Percentiles rank a stretch among this genome's conserved stretches.
Evolutionary conservation across 2,329 filamentous ascomycete species (phyloP).

Genomic region (Botrytis hyacinthi): DNA sequence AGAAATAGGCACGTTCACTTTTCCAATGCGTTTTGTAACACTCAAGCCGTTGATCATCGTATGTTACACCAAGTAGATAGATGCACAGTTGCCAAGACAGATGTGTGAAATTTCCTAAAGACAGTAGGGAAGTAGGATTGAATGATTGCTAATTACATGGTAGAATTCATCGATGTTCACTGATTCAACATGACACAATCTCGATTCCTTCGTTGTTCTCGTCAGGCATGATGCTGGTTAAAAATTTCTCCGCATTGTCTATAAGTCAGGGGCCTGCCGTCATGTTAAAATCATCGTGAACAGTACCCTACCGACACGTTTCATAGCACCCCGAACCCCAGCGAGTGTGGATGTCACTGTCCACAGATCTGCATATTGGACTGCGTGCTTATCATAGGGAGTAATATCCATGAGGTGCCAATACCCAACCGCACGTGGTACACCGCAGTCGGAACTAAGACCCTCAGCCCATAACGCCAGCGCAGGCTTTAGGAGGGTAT

Average conservation of each 20-base stretch:
- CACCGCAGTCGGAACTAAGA: constrained; percentile 12
- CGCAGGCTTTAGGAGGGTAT: not conserved
- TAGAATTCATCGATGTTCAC: not conserved
- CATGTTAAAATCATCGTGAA: not conserved
- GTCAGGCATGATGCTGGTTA: not conserved
- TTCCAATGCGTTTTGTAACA: not conserved
- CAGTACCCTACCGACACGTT: constrained; percentile 9
- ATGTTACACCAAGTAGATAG: not conserved
- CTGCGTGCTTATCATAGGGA: constrained; percentile 11
- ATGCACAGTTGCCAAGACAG: not conserved
- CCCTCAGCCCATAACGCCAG: not conserved
- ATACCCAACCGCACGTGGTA: constrained; percentile 13
- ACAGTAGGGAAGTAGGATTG: not conserved
- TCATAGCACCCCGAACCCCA: not conserved
- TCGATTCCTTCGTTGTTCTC: not conserved
- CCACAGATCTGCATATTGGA: constrained; percentile 6
- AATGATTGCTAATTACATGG: not conserved
- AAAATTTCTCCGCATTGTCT: constrained; percentile 11
- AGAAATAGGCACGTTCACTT: not conserved
- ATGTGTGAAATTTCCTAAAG: not conserved
- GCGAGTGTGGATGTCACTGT: not conserved
- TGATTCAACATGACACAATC: not conserved
- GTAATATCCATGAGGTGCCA: not conserved
- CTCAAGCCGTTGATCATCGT: not conserved
- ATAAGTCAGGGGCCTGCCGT: not conserved